A percentile compares a stretch with the other conserved stretches of the same genome.
phyloP scores from a whole-genome alignment of 140 eudicot genomes.

The Senecio squalidus region DNA sequence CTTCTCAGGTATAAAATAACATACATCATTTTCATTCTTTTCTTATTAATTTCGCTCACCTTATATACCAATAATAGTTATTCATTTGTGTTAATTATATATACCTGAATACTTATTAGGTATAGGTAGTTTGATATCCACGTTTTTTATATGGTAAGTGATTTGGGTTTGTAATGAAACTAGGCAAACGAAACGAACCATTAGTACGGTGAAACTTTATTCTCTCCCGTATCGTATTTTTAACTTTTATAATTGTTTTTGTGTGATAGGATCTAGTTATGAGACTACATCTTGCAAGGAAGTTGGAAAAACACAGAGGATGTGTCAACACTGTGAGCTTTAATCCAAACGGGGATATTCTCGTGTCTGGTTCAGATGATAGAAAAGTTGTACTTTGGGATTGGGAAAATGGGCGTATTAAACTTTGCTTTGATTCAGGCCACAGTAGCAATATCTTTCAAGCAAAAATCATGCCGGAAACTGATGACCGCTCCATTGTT shows the following conservation, averaged over 20 bases:
- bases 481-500: slow-evolving; percentile 71
- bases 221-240: too few relatives aligned
- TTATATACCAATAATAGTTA: too few relatives aligned
- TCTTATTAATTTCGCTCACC: too few relatives aligned
- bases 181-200: too few relatives aligned
- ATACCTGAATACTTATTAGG: too few relatives aligned
- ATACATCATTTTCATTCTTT: background rate
- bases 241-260: background rate
- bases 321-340: slow-evolving; percentile 86
- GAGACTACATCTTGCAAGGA: slow-evolving; percentile 55
- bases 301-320: slow-evolving; percentile 70
- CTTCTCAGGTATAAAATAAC: slow-evolving; percentile 86
- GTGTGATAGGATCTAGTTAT: slow-evolving; percentile 69
- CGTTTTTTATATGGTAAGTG: too few relatives aligned
- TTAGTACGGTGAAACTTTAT: too few relatives aligned
- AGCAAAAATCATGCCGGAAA: slow-evolving; percentile 78
- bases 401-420: slow-evolving; percentile 68
- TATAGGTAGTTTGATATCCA: too few relatives aligned
- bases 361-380: slow-evolving; percentile 90
- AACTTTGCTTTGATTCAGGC: slow-evolving; percentile 71
- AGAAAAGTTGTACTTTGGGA: slow-evolving; percentile 77
- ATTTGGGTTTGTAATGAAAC: too few relatives aligned
- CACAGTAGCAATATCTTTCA: slow-evolving; percentile 74
- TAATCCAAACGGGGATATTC: slow-evolving; percentile 60
- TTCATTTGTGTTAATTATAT: background rate